These are phyloP conservation scores for Limnanthes douglasii DNA, from an alignment of 345 rosid genomes.

Conservation along the genomic window DNA sequence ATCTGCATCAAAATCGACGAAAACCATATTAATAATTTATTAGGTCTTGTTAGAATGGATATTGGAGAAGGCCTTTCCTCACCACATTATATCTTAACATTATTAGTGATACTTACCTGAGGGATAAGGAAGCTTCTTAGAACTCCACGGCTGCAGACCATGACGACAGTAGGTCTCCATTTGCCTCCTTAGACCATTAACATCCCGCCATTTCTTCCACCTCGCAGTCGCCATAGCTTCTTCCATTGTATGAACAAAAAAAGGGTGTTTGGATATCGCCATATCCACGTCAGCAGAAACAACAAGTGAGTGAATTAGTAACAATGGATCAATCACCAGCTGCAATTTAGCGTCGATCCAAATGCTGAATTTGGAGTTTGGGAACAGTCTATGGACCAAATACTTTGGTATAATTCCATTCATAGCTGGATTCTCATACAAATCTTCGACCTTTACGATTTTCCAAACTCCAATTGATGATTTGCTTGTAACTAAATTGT, in stretches of 20 bases:
- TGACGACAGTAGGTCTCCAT: conserved; percentile 84
- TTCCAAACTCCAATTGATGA: conserved; percentile 55
- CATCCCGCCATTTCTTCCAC: conserved; percentile 88
- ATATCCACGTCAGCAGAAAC: conserved; percentile 39
- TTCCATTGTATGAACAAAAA: conserved; percentile 61
- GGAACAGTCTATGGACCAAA: conserved; percentile 66
- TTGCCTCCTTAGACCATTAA: conserved; percentile 37
- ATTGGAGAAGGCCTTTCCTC: conserved; percentile 3
- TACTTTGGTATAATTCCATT: conserved; percentile 81
- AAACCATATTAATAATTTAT: no score
- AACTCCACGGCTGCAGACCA: conserved; percentile 76
- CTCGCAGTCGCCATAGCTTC: conserved; percentile 94
- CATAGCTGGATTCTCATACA: conserved; percentile 72
- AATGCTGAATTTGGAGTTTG: conserved; percentile 67
- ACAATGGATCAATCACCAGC: conserved; percentile 60
- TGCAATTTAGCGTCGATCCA: conserved; percentile 92
- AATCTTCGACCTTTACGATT: conserved; percentile 24
- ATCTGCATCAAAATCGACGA: conserved; percentile 21
- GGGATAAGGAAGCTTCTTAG: conserved; percentile 52
- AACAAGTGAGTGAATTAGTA: conserved; percentile 57
- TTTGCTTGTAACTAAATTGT: conserved; percentile 22
- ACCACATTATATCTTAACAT: not conserved
- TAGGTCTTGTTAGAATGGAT: no score
- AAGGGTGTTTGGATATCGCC: conserved; percentile 74
- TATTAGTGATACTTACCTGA: conserved; percentile 35